Conservation (phyloP, 2,329 filamentous ascomycete species). For the Monosporascus ibericus region DNA sequence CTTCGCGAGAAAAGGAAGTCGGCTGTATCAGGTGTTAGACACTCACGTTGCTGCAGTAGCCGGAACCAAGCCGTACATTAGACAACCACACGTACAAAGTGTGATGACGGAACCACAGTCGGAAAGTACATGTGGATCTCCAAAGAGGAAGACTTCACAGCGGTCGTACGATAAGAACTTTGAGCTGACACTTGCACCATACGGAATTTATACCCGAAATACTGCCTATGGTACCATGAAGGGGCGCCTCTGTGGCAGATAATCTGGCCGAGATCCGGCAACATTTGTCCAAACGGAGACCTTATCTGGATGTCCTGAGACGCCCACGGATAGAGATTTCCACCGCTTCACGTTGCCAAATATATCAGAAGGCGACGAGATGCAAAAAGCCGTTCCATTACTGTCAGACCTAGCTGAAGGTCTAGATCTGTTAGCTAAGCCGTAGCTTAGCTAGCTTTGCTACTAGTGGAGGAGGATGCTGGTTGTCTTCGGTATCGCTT, state of each 20-base stretch:
- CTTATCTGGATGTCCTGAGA: background rate
- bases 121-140: background rate
- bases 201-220: background rate
- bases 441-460: no score
- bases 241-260: background rate
- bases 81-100: background rate
- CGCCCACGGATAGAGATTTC: background rate
- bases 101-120: background rate
- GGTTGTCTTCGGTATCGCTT: no score
- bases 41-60: background rate
- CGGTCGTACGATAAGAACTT: background rate
- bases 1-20: background rate
- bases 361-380: background rate
- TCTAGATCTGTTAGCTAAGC: no score
- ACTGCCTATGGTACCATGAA: no score
- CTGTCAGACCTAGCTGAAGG: no score
- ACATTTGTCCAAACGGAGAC: background rate
- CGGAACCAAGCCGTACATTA: background rate
- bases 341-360: background rate
- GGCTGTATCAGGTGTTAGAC: background rate
- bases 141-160: background rate
- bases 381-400: background rate
- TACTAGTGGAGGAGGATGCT: no score
- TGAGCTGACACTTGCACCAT: background rate
- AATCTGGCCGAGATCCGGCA: background rate